phyloP scores from a whole-genome alignment of 202 grass and related monocot genomes.

The Panicum virgatum region DNA sequence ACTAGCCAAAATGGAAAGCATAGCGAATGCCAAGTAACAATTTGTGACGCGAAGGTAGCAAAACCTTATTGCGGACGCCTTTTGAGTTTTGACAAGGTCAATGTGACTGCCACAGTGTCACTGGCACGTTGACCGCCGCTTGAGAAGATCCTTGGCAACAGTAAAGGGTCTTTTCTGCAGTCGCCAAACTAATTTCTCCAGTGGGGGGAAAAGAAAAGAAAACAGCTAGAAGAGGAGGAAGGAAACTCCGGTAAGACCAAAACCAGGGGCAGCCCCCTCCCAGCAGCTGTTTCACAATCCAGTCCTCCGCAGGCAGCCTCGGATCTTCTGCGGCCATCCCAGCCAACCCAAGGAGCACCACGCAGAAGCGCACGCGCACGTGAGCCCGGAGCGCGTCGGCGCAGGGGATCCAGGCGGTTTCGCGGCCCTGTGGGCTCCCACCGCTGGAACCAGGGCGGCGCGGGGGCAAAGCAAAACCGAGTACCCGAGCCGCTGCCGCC shows the following conservation, averaged over 20 bases:
- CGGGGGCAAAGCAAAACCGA: slow-evolving; percentile 33
- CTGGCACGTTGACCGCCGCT: not conserved
- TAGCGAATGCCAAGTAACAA: not conserved
- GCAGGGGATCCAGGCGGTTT: slow-evolving; percentile 48
- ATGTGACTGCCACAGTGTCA: not conserved
- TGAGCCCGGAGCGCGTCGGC: not conserved
- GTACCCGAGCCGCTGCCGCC: slow-evolving; percentile 20
- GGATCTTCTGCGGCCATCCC: slow-evolving; percentile 21
- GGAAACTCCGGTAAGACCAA: not conserved
- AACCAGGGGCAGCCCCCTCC: slow-evolving; percentile 8
- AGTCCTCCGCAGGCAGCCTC: not conserved
- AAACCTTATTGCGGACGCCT: not conserved
- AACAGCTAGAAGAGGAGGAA: not conserved
- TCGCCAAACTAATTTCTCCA: not conserved
- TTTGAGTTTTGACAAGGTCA: not conserved
- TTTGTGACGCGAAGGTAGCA: not conserved
- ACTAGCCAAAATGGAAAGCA: not conserved
- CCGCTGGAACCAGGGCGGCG: not conserved
- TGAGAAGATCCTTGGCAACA: not conserved
- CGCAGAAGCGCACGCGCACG: not conserved
- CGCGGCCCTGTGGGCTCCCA: slow-evolving; percentile 30
- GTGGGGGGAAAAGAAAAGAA: not conserved
- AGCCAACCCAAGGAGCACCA: too few relatives aligned
- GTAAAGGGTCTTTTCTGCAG: not conserved
- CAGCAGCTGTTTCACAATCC: slow-evolving; percentile 40